Evolutionary conservation across 345 rosid species (phyloP).

Genomic region (Physaria fendleri): DNA sequence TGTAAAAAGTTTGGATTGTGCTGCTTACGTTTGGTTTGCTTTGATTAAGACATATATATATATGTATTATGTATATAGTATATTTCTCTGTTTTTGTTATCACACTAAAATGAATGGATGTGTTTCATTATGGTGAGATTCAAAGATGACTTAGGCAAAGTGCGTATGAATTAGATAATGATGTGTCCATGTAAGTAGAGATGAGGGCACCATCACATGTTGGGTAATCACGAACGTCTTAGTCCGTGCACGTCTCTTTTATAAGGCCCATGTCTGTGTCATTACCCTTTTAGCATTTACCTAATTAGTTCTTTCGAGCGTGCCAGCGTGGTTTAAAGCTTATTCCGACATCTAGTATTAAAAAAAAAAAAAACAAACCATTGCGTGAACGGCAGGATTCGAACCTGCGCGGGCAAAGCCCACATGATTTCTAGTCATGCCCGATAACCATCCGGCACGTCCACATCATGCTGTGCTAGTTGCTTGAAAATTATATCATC

Average conservation of each 20-base stretch:
- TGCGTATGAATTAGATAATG: not conserved
- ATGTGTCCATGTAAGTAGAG: not conserved
- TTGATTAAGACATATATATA: conserved; percentile 9
- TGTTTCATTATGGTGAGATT: not conserved
- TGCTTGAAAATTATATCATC: too few relatives aligned
- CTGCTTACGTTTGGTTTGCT: not conserved
- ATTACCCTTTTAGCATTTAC: too few relatives aligned
- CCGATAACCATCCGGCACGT: conserved; percentile 56
- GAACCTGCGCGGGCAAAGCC: conserved; percentile 95
- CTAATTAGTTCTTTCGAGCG: not conserved
- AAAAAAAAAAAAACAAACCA: not conserved
- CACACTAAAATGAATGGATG: not conserved
- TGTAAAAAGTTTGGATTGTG: conserved; percentile 17
- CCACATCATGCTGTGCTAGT: too few relatives aligned
- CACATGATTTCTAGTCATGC: conserved; percentile 98
- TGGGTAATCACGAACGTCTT: too few relatives aligned
- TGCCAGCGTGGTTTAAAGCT: not conserved
- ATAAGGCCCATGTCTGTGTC: not conserved
- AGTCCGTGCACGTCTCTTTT: not conserved
- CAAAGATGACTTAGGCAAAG: not conserved
- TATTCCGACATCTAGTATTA: too few relatives aligned
- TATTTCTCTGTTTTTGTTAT: not conserved
- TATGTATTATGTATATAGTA: conserved; percentile 1
- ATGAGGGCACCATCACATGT: not conserved
- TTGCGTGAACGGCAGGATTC: conserved; percentile 66